These are phyloP conservation scores for Boeremia lycopersici DNA, from an alignment of 2,329 filamentous ascomycete species.

Conservation along the genomic window DNA sequence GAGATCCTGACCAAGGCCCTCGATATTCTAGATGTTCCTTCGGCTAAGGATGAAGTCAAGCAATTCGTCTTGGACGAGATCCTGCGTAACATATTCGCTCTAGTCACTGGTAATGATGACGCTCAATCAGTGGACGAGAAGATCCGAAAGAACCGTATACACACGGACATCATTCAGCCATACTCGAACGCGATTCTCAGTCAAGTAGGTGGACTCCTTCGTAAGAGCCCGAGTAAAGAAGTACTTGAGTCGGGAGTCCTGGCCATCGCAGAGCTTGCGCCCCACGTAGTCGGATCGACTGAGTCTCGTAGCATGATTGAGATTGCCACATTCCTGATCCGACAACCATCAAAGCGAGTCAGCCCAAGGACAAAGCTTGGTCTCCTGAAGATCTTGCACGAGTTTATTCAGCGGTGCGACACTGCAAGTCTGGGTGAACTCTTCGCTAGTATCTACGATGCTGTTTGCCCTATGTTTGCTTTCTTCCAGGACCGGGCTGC, in stretches of 20 bases:
- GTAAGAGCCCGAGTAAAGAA: conserved; percentile 69
- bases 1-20: conserved; percentile 71
- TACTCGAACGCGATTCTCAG: conserved; percentile 71
- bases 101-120: conserved; percentile 21
- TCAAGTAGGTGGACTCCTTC: conserved; percentile 58
- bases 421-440: conserved; percentile 63
- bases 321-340: conserved; percentile 79
- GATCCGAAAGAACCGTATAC: conserved; percentile 55
- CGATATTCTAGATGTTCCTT: conserved; percentile 72
- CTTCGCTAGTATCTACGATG: conserved; percentile 70
- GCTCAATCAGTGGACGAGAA: conserved; percentile 54
- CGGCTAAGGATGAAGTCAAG: conserved; percentile 85
- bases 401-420: conserved; percentile 73
- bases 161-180: conserved; percentile 60
- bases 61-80: conserved; percentile 77
- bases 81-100: conserved; percentile 57
- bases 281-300: conserved; percentile 48
- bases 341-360: conserved; percentile 83
- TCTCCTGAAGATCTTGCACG: conserved; percentile 78
- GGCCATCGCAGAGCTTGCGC: conserved; percentile 72
- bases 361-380: conserved; percentile 82
- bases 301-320: conserved; percentile 79
- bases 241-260: conserved; percentile 80
- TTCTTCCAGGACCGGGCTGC: conserved; percentile 86
- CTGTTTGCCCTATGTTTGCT: conserved; percentile 81